Percentiles rank a stretch among this genome's conserved stretches.
Conservation (phyloP, 176 grass and related monocot species). For the Olyra latifolia region DNA sequence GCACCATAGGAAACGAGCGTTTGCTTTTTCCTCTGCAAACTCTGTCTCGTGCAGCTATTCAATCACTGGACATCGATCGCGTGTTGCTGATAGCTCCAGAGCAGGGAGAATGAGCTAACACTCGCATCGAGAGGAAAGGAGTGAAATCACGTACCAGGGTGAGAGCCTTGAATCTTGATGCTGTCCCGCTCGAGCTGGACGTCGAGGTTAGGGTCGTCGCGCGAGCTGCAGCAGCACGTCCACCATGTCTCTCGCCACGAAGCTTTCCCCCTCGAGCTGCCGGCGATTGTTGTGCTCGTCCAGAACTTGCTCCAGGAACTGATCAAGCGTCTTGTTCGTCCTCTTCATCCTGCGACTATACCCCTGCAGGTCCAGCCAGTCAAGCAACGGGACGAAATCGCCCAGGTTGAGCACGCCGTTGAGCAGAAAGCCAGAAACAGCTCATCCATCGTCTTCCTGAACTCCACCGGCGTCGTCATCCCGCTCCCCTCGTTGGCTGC, state of each 20-base stretch:
- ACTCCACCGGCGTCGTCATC: constrained; percentile 47
- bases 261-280: constrained; percentile 29
- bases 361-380: constrained; percentile 66
- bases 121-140: too few species aligned
- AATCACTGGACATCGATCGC: too few species aligned
- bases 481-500: background rate
- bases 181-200: constrained; percentile 47
- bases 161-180: constrained; percentile 63
- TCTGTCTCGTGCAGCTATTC: too few species aligned
- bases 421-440: constrained; percentile 51
- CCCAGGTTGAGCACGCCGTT: constrained; percentile 64
- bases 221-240: constrained; percentile 68
- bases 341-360: constrained; percentile 77
- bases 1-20: too few species aligned
- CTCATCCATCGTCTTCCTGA: constrained; percentile 65
- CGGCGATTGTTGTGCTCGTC: constrained; percentile 57
- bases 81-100: too few species aligned
- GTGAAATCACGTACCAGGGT: constrained; percentile 45
- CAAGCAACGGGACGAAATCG: constrained; percentile 61
- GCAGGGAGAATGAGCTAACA: too few species aligned
- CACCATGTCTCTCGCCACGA: constrained; percentile 59
- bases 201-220: constrained; percentile 50
- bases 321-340: constrained; percentile 43
- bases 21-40: too few species aligned
- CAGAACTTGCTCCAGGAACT: constrained; percentile 69